These are phyloP conservation scores for Globisporangium takayamanum DNA, from an alignment of 352 stramenopile genomes.

Conservation along the genomic window DNA sequence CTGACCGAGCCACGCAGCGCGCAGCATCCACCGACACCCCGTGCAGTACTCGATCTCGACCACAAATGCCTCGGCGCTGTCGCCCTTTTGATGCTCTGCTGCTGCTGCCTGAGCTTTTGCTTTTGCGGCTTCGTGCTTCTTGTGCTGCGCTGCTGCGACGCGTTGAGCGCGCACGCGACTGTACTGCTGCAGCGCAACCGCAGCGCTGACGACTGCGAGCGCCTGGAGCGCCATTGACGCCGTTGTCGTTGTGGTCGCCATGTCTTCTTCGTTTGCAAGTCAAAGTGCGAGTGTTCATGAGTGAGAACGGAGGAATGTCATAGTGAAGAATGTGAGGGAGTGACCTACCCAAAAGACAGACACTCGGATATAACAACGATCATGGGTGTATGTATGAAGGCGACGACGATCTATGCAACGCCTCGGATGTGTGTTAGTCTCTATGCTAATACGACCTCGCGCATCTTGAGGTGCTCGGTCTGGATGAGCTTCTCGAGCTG, in stretches of 20 bases:
- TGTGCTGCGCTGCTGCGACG: background rate
- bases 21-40: slow-evolving; percentile 87
- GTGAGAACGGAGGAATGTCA: background rate
- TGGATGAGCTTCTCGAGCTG: slow-evolving; percentile 85
- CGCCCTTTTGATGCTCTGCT: slow-evolving; percentile 5
- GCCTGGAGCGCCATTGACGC: slow-evolving; percentile 8
- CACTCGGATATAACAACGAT: background rate
- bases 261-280: background rate
- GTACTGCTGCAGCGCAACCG: slow-evolving; percentile 43
- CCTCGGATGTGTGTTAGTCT: slow-evolving; percentile 3
- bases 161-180: slow-evolving; percentile 9
- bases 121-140: slow-evolving; percentile 2
- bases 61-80: slow-evolving; percentile 28
- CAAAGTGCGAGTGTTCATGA: too few relatives aligned
- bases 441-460: slow-evolving; percentile 58
- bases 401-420: too few relatives aligned
- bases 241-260: background rate
- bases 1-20: slow-evolving; percentile 84
- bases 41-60: slow-evolving; percentile 92
- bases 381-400: background rate
- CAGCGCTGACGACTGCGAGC: slow-evolving; percentile 21
- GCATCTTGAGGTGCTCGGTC: slow-evolving; percentile 73
- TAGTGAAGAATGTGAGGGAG: background rate
- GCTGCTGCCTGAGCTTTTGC: slow-evolving; percentile 3
- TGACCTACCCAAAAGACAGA: too few relatives aligned